Evolutionary conservation across 108 stramenopile species (phyloP).

Genomic region (Pseudonitzschia pungens): DNA sequence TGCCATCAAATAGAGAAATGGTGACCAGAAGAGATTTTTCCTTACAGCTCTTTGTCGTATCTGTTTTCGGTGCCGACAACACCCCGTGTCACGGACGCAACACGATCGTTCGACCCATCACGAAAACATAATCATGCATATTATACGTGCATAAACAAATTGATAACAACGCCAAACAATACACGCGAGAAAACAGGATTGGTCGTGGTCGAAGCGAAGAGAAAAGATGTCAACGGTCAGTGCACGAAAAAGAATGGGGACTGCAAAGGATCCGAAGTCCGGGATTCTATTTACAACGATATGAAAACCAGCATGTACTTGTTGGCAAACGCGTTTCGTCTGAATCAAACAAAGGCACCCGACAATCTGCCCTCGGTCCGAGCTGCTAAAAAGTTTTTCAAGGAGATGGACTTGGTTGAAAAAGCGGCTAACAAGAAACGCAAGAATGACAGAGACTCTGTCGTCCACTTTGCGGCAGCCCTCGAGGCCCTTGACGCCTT

Average conservation of each 20-base stretch:
- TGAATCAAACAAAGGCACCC: constrained; percentile 86
- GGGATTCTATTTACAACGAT: constrained; percentile 83
- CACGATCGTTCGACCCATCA: background rate
- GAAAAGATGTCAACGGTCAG: constrained; percentile 73
- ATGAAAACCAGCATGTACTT: constrained; percentile 88
- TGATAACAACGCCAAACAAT: background rate
- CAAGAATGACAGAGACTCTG: constrained; percentile 46
- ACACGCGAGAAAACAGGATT: constrained; percentile 17
- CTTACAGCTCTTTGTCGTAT: background rate
- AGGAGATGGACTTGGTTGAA: constrained; percentile 77
- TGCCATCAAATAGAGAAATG: background rate
- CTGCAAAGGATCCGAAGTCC: constrained; percentile 72
- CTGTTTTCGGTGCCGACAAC: background rate
- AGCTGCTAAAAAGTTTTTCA: constrained; percentile 86
- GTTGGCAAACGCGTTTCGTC: constrained; percentile 84
- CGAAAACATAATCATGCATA: background rate
- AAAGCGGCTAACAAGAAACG: constrained; percentile 51
- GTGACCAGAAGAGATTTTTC: background rate
- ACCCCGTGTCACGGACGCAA: background rate
- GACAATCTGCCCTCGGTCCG: constrained; percentile 86
- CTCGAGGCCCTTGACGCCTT: constrained; percentile 75
- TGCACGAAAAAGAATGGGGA: constrained; percentile 84
- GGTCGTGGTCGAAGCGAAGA: constrained; percentile 71
- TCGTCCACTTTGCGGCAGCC: constrained; percentile 51
- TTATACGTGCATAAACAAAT: background rate